Conservation (phyloP, 2,329 filamentous ascomycete genomes). For the Teratosphaeria epicoccoides region DNA sequence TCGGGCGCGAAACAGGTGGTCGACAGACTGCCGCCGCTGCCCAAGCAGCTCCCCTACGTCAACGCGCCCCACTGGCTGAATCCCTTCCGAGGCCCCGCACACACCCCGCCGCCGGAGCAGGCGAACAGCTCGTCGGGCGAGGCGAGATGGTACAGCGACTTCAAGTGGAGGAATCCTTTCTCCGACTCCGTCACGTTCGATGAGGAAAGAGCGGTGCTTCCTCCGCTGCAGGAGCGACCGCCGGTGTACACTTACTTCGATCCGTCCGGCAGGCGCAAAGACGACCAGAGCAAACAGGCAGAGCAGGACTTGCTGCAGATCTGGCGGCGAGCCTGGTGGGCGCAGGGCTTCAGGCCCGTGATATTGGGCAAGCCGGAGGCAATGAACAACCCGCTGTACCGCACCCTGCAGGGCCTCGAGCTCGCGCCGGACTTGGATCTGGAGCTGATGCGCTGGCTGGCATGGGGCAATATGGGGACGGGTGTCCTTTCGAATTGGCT, state of each 20-base stretch:
- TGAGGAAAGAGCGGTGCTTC: slow-evolving; percentile 72
- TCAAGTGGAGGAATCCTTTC: slow-evolving; percentile 85
- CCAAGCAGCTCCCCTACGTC: slow-evolving; percentile 22
- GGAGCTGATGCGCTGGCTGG: slow-evolving; percentile 76
- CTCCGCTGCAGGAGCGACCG: slow-evolving; percentile 58
- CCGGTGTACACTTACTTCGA: slow-evolving; percentile 91
- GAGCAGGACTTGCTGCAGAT: slow-evolving; percentile 71
- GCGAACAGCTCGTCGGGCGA: slow-evolving; percentile 69
- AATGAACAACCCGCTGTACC: slow-evolving; percentile 69
- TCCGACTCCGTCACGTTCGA: slow-evolving; percentile 71
- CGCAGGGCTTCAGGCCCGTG: slow-evolving; percentile 77
- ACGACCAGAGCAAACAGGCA: slow-evolving; percentile 54
- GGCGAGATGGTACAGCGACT: slow-evolving; percentile 77
- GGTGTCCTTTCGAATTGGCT: slow-evolving; percentile 70
- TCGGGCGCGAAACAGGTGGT: slow-evolving; percentile 31
- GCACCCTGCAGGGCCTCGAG: slow-evolving; percentile 53
- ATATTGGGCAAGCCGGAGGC: slow-evolving; percentile 73
- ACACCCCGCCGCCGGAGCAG: slow-evolving; percentile 62
- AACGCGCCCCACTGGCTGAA: slow-evolving; percentile 34
- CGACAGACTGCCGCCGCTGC: slow-evolving; percentile 22
- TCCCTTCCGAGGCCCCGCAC: slow-evolving; percentile 58
- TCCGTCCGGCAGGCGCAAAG: slow-evolving; percentile 47
- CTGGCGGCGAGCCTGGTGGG: slow-evolving; percentile 94
- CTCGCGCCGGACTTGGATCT: slow-evolving; percentile 52
- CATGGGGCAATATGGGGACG: slow-evolving; percentile 83